These are phyloP conservation scores for Plantago coronopus DNA, from an alignment of 305 asterid species.

Conservation along the genomic window DNA sequence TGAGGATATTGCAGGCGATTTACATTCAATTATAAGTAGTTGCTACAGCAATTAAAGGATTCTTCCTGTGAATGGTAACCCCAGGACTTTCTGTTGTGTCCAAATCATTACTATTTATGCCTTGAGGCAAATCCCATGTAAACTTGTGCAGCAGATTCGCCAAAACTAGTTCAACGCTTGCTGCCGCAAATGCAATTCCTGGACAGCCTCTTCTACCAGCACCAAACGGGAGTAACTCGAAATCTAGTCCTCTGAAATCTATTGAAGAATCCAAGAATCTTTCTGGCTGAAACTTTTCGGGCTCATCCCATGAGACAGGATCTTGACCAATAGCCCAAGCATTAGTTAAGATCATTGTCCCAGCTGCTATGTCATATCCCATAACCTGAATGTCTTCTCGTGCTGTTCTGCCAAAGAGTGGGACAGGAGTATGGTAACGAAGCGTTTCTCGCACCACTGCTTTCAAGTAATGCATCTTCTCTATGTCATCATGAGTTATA, in stretches of 20 bases:
- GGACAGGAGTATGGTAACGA: slow-evolving; percentile 28
- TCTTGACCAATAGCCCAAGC: slow-evolving; percentile 42
- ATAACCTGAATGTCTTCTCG: slow-evolving; percentile 23
- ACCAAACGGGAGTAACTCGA: slow-evolving; percentile 43
- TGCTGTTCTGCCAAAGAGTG: slow-evolving; percentile 30
- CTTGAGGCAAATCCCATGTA: slow-evolving; percentile 32
- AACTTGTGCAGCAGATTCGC: slow-evolving; percentile 39
- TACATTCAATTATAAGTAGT: too few species aligned
- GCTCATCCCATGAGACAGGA: slow-evolving; percentile 32
- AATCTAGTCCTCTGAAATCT: slow-evolving; percentile 32
- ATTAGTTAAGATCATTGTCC: slow-evolving; percentile 33
- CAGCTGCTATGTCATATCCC: slow-evolving; percentile 28
- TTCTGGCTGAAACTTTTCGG: slow-evolving; percentile 32
- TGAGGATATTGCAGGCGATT: too few species aligned
- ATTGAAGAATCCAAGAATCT: slow-evolving; percentile 28
- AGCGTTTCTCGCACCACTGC: slow-evolving; percentile 44
- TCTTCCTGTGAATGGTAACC: slow-evolving; percentile 22
- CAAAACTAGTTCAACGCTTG: slow-evolving; percentile 34
- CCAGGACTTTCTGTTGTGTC: slow-evolving; percentile 37
- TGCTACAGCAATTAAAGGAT: slow-evolving; percentile 29
- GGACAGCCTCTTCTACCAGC: slow-evolving; percentile 53
- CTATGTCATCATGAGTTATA: slow-evolving; percentile 28
- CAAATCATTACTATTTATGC: slow-evolving; percentile 25
- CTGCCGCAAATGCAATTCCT: slow-evolving; percentile 25
- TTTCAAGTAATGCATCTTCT: slow-evolving; percentile 35